Conservation (phyloP, 2,329 filamentous ascomycete species). For the Leptoxyphium fumago region DNA sequence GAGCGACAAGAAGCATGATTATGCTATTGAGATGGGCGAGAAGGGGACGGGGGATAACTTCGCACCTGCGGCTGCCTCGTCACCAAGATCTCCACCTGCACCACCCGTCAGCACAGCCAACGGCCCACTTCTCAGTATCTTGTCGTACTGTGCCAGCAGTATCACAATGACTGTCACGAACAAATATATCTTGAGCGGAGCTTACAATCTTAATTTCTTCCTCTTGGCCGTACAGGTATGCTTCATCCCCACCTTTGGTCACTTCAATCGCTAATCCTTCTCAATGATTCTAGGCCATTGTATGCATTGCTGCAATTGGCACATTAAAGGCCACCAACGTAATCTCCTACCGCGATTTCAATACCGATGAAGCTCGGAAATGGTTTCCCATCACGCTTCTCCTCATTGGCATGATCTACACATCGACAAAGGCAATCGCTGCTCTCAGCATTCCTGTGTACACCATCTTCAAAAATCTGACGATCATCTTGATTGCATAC, state of each 20-base stretch:
- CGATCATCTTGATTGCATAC: constrained; percentile 96
- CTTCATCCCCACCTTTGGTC: background rate
- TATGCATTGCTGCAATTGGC: constrained; percentile 76
- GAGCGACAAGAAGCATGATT: constrained; percentile 82
- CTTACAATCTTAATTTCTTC: constrained; percentile 95
- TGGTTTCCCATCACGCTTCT: constrained; percentile 96
- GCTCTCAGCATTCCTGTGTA: constrained; percentile 96
- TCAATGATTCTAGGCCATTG: constrained; percentile 50
- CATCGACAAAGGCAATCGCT: constrained; percentile 85
- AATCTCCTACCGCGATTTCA: constrained; percentile 76
- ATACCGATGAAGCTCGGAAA: constrained; percentile 76
- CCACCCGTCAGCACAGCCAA: constrained; percentile 33
- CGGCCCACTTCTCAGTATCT: constrained; percentile 64
- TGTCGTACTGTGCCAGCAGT: constrained; percentile 87
- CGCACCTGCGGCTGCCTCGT: constrained; percentile 14
- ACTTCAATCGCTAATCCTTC: background rate
- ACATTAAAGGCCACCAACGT: constrained; percentile 66
- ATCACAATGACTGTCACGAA: constrained; percentile 99
- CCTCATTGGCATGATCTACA: constrained; percentile 98
- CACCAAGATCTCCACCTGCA: constrained; percentile 36
- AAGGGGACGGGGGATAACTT: constrained; percentile 35
- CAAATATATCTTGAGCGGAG: constrained; percentile 91
- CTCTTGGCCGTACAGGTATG: constrained; percentile 82
- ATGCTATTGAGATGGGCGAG: constrained; percentile 55
- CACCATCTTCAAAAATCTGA: constrained; percentile 99